These are phyloP conservation scores for Phialocephala subalpina DNA, from an alignment of 2,329 filamentous ascomycete species.

Conservation along the genomic window DNA sequence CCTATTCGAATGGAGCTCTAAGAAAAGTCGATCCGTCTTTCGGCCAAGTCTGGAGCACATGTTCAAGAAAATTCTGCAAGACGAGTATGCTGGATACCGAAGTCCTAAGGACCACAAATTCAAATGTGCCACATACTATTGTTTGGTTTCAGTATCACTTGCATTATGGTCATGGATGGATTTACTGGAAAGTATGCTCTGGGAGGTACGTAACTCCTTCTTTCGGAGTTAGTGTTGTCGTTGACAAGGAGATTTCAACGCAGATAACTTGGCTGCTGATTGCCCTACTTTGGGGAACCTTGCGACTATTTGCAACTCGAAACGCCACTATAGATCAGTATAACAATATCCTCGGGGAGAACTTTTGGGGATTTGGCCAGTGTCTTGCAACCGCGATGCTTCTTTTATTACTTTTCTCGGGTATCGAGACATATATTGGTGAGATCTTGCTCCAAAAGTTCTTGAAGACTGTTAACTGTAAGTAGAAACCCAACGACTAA, in stretches of 20 bases:
- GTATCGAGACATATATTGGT: constrained; percentile 2
- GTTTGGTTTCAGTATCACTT: not conserved
- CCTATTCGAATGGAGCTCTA: constrained; percentile 2
- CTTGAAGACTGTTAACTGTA: not conserved
- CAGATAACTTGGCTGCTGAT: constrained; percentile 8
- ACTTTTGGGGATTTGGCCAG: constrained; percentile 4
- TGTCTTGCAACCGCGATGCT: not conserved
- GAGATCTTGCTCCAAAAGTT: not conserved
- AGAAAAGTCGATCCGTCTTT: not conserved
- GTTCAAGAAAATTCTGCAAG: not conserved
- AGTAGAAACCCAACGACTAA: not conserved
- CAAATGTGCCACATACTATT: not conserved
- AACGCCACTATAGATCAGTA: not conserved
- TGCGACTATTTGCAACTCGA: not conserved
- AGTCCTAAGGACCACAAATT: not conserved
- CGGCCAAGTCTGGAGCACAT: not conserved
- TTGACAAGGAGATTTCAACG: not conserved
- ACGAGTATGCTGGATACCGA: not conserved
- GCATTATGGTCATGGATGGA: not conserved
- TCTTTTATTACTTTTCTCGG: not conserved
- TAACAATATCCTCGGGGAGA: not conserved
- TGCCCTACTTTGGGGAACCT: not conserved
- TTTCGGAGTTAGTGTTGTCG: not conserved
- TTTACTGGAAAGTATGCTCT: constrained; percentile 1
- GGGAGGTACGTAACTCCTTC: not conserved